Conservation (phyloP, 441 rosid species). For the Flueggea neowawraea region DNA sequence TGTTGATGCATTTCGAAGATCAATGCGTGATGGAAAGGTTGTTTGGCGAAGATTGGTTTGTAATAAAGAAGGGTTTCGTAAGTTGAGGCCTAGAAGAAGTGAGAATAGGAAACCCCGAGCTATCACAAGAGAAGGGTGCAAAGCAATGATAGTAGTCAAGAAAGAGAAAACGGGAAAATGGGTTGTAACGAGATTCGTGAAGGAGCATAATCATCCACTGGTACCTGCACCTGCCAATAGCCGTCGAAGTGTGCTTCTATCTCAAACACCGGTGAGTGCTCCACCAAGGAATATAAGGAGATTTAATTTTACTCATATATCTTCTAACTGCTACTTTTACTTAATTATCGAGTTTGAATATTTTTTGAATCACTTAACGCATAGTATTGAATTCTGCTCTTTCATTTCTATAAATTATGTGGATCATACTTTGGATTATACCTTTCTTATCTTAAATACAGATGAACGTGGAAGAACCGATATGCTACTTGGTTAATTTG, state of each 20-base stretch:
- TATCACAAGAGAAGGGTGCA: slow-evolving; percentile 77
- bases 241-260: slow-evolving; percentile 43
- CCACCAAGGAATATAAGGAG: not conserved
- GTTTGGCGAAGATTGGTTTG: slow-evolving; percentile 82
- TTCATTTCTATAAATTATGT: no score
- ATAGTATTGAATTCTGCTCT: no score
- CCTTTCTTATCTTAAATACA: no score
- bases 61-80: slow-evolving; percentile 78
- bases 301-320: not conserved
- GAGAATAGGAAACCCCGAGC: slow-evolving; percentile 73
- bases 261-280: slow-evolving; percentile 56
- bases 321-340: not conserved
- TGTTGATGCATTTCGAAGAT: slow-evolving; percentile 69
- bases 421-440: no score
- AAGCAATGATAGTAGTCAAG: slow-evolving; percentile 72
- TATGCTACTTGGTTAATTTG: no score
- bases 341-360: no score
- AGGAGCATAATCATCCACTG: slow-evolving; percentile 77
- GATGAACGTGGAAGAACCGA: no score
- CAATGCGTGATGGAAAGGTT: slow-evolving; percentile 73
- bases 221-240: slow-evolving; percentile 42
- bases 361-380: no score
- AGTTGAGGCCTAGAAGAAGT: slow-evolving; percentile 52
- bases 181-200: slow-evolving; percentile 63
- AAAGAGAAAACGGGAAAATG: slow-evolving; percentile 66